Evolutionary conservation across 495 filamentous ascomycete genomes (phyloP), one percentile per base, ranked within the genome.

Genomic region (Cairneyella variabilis): DNA sequence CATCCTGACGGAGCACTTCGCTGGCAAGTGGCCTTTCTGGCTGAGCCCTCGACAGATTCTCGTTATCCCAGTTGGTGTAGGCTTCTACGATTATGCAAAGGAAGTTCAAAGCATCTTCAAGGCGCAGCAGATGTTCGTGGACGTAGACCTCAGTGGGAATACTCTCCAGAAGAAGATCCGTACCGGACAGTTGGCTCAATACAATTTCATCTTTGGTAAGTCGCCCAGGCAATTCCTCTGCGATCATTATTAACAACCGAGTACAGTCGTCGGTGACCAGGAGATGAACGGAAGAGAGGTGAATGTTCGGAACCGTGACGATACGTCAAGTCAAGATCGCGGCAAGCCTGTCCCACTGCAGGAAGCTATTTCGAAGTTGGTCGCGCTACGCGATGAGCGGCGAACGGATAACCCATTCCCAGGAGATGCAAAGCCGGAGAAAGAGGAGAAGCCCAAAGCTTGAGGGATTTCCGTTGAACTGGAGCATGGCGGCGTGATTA

Each of bases 11-110:
- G 93, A 98, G 73, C 93, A 97, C 67, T 98, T 96, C 64, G 93
- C 76, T 36, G 93, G 93, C 57, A 96, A 96, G 71, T 97, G 92
- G 92, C 93, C 93, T 0, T 96, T 97, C 79, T 98, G 93, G 93
- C 71, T 98, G 53, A 91, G 84, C 57, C 93, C 93, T 22, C 84
- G 92, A 17, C 93, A 98, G 72, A 80, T 97, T 42, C 73, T 97
- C 55, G 83, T 97, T 49, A 84, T 97, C 7, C 95, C 93, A 2
- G 91, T 98, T 56, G 91, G 91, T 78, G 86, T 86, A 17, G 78
- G 80, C 27, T 82, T 84, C 56, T 85, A 90, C 60, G 88, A 90
- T 57, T 98, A 97, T 64, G 90, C 83, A 16, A 75, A 86, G 64
- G 93, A 97, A 71, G 78, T 97, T 16, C 63, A 66, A 21, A 42